A percentile compares a stretch with the other conserved stretches of the same genome.
Evolutionary conservation across 2,329 filamentous ascomycete species (phyloP).

Genomic region (Fusarium austroafricanum): DNA sequence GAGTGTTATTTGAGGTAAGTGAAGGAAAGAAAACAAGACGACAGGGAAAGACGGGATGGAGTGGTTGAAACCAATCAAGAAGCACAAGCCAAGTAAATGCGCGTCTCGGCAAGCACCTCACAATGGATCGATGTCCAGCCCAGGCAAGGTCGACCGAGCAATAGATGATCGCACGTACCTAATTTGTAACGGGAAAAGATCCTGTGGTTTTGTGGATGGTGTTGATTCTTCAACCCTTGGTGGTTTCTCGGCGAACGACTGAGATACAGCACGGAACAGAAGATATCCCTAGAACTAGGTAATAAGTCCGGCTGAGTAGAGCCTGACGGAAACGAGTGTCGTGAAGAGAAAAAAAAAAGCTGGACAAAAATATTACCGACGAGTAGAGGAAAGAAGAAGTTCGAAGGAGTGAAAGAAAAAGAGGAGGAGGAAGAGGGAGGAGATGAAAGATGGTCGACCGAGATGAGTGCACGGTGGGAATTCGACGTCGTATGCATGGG

Average conservation of each 20-base stretch:
- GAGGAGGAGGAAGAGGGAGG: slow-evolving; percentile 43
- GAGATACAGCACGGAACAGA: slow-evolving; percentile 30
- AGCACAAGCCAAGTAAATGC: slow-evolving; percentile 38
- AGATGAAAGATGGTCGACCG: slow-evolving; percentile 43
- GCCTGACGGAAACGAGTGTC: slow-evolving; percentile 54
- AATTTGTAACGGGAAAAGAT: slow-evolving; percentile 34
- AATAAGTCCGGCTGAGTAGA: slow-evolving; percentile 41
- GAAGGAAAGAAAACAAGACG: slow-evolving; percentile 33
- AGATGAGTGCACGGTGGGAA: slow-evolving; percentile 47
- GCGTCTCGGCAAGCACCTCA: slow-evolving; percentile 34
- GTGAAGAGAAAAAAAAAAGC: slow-evolving; percentile 49
- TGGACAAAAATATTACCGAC: slow-evolving; percentile 46
- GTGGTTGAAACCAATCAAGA: slow-evolving; percentile 33
- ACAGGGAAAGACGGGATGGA: slow-evolving; percentile 16
- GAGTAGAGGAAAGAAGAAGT: slow-evolving; percentile 43
- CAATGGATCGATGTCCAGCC: neutral
- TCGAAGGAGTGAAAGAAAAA: slow-evolving; percentile 43
- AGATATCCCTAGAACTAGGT: slow-evolving; percentile 42
- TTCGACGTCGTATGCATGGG: slow-evolving; percentile 35
- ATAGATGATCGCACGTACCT: slow-evolving; percentile 41
- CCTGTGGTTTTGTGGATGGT: slow-evolving; percentile 33
- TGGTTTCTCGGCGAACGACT: slow-evolving; percentile 43
- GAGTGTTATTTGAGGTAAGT: slow-evolving; percentile 12
- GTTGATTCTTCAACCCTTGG: slow-evolving; percentile 29
- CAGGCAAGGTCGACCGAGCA: slow-evolving; percentile 21